Percentiles rank a stretch among this genome's conserved stretches.
Evolutionary conservation across 78 protist genomes (phyloP).

Genomic region (Cavenderia fasciculata): DNA sequence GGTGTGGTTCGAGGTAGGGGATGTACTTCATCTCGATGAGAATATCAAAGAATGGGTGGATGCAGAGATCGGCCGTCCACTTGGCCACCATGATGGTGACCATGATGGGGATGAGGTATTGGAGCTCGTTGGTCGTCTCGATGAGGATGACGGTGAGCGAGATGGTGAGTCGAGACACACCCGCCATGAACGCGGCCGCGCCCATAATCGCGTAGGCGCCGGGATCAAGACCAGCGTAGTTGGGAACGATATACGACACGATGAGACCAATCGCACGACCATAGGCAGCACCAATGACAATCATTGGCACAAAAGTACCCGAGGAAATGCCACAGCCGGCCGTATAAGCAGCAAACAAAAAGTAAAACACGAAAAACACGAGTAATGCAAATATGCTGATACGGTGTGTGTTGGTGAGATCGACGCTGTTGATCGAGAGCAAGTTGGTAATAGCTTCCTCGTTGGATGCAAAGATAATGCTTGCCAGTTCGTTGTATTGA

Average conservation of each 20-base stretch:
- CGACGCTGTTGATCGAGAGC: background rate
- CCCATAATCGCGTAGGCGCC: conserved; percentile 91
- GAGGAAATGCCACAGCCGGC: conserved; percentile 58
- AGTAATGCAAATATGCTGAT: conserved; percentile 15
- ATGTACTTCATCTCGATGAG: conserved; percentile 82
- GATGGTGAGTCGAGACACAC: conserved; percentile 73
- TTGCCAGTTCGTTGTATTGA: conserved; percentile 32
- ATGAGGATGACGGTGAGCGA: conserved; percentile 71
- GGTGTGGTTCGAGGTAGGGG: conserved; percentile 84
- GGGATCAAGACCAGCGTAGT: background rate
- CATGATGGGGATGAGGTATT: conserved; percentile 66
- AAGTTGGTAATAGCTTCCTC: conserved; percentile 45
- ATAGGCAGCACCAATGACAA: conserved; percentile 90
- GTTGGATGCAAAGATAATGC: conserved; percentile 48
- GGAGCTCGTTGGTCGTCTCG: conserved; percentile 59
- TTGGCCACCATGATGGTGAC: conserved; percentile 75
- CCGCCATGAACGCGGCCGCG: conserved; percentile 92
- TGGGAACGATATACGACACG: background rate
- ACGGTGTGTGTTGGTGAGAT: background rate
- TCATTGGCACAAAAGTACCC: conserved; percentile 89
- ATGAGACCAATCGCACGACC: conserved; percentile 86
- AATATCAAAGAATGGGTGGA: conserved; percentile 86
- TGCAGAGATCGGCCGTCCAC: conserved; percentile 70
- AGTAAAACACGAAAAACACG: conserved; percentile 28
- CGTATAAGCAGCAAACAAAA: conserved; percentile 65